A percentile compares a stretch with the other conserved stretches of the same genome.
phyloP scores from a whole-genome alignment of 148 eudicot species.

The Chenopodium album region DNA sequence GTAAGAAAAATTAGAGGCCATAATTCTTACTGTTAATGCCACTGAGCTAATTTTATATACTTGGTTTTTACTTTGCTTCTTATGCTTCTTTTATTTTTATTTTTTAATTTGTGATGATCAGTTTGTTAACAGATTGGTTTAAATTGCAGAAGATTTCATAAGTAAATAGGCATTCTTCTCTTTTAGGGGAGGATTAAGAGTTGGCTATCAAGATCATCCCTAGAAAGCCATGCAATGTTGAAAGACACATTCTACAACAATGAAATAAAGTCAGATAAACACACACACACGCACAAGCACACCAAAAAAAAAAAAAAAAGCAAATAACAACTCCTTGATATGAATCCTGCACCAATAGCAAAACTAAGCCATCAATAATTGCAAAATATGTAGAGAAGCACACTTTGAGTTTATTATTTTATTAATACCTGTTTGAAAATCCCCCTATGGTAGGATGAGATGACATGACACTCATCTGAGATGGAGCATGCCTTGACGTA shows the following conservation, averaged over 20 bases:
- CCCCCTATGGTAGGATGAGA: conserved; percentile 79
- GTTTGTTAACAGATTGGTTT: not conserved
- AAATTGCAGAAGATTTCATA: not conserved
- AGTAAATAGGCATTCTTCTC: not conserved
- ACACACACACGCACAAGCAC: too few relatives aligned
- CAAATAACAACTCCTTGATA: not conserved
- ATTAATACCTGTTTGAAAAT: conserved; percentile 64
- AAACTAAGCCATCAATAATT: not conserved
- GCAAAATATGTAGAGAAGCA: not conserved
- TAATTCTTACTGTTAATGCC: not conserved
- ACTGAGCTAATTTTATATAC: not conserved
- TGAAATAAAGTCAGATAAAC: not conserved
- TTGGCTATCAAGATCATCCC: not conserved
- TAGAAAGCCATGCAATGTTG: conserved; percentile 5
- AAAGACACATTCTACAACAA: not conserved
- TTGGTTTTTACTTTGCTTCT: not conserved
- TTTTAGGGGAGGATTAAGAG: not conserved
- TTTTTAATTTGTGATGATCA: not conserved
- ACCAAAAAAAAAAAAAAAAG: too few relatives aligned
- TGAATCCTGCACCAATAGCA: not conserved
- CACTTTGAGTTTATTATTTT: not conserved
- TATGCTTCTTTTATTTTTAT: not conserved
- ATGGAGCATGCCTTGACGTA: conserved; percentile 60
- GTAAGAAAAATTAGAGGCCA: not conserved
- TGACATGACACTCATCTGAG: conserved; percentile 65